Evolutionary conservation across 495 filamentous ascomycete genomes (phyloP).

Genomic region (Cercophora newfieldiana): DNA sequence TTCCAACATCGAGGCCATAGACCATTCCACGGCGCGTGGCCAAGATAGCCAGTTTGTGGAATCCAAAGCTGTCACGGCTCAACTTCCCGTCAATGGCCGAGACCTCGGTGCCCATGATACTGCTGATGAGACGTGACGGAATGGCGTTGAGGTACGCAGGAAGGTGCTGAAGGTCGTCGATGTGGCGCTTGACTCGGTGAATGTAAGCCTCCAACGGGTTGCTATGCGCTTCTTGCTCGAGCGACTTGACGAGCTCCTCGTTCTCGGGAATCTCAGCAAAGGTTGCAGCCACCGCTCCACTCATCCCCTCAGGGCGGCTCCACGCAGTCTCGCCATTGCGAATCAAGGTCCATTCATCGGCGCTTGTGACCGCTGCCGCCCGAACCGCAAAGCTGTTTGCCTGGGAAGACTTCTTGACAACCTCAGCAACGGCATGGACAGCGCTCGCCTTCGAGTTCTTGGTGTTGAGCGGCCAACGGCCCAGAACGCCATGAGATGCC

Average conservation of each 20-base stretch:
- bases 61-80: constrained; percentile 77
- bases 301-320: constrained; percentile 78
- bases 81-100: constrained; percentile 51
- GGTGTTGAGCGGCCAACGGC: constrained; percentile 63
- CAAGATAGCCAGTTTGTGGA: constrained; percentile 77
- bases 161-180: constrained; percentile 72
- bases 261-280: constrained; percentile 74
- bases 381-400: constrained; percentile 71
- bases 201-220: constrained; percentile 78
- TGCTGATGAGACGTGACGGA: constrained; percentile 65
- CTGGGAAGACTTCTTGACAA: constrained; percentile 58
- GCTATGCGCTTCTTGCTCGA: constrained; percentile 83
- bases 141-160: constrained; percentile 69
- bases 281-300: constrained; percentile 69
- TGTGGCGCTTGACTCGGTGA: constrained; percentile 81
- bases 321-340: constrained; percentile 79
- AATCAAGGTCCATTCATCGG: constrained; percentile 80
- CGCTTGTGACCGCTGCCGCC: constrained; percentile 65
- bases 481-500: constrained; percentile 70
- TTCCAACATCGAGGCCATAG: constrained; percentile 74
- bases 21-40: constrained; percentile 80
- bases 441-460: constrained; percentile 41
- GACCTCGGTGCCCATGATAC: constrained; percentile 60
- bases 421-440: constrained; percentile 76
- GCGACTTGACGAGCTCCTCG: constrained; percentile 72